Base-by-base conservation (phyloP, 495 filamentous ascomycete species). In the Neurospora sp. region DNA sequence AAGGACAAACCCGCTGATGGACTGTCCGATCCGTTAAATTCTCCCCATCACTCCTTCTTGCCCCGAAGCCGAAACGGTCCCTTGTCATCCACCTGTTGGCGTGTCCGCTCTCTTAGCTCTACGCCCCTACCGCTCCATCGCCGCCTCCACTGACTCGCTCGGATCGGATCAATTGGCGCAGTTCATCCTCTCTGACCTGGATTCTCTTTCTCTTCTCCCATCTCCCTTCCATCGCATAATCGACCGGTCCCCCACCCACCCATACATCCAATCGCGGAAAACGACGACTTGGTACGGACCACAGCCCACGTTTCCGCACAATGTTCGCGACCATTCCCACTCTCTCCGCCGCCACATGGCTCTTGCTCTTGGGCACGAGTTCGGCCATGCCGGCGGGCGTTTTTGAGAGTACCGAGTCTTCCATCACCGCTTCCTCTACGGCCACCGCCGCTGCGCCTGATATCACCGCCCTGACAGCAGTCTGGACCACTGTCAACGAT, bases 401-500 rank as follows among this genome's bases (percentile, higher is more conserved):
- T 18, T 66, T 66, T 35, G 54, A 16, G 66, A 49, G 20, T 60
- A 23, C 49, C 54, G 54, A 66, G 14, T 18, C 54, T 37, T 66
- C 46, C 70, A 71, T 72, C 69, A 42, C 35, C 41, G 35, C 14
- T 44, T 20, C n/a, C 62, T 20, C 20, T 37, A 20, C 39, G n/a
- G 49, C 37, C 69, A 41, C 20, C 14, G 40, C 71, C 49, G 46
- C 46, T 39, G 39, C 72, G 20, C 72, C 71, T 4, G 72, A 75
- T 35, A 46, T 71, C 14, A 75, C 75, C 16, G 46, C 66, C 37
- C 74, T 74, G 4, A 76, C 76, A 12, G 78, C 78, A 11, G 76
- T 77, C 20, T 85, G 84, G 84, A 82, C 85, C 11, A 81, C 83
- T 3, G 83, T 86, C 70, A 75, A 82, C 74, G 79, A 79, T 40